Base-by-base conservation (phyloP, 345 rosid species). In the Eucalyptus microcorys region DNA sequence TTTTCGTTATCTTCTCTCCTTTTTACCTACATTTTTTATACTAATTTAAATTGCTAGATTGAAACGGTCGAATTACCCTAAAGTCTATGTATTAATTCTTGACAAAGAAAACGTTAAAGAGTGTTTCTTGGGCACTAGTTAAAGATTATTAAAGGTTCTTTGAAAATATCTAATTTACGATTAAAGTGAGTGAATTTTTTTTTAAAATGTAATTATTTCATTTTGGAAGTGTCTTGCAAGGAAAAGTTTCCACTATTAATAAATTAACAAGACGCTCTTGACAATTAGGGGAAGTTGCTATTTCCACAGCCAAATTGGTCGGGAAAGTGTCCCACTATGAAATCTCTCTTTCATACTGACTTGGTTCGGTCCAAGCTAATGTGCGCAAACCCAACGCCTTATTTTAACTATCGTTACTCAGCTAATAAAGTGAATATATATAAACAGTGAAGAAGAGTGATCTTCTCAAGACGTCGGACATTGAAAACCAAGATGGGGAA, bases 321-420 rank as follows among this genome's bases (percentile, higher is more conserved):
- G 37, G 37, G 76, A 64, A 64, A 64, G 14, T 15, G 21, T 64
- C 37, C 37, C 76, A 7, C 19, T 12, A 14, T 27, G 76, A 64
- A 64, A 2, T 7, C 76, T 64, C 76, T n/a, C 76, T 7, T n/a
- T n/a, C 76, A 7, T 64, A n/a, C 76, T 14, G 10, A 2, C 30
- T 57, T 57, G 13, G 14, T 57, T 8, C 5, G n/a, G 0, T 57
- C 64, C 64, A 57, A 11, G 64, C 30, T 10, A 26, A 57, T 5
- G 64, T 0, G 0, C 6, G 64, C 12, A 0, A 59, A 10, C 32
- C n/a, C 32, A 59, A 59, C 7, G 3, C 66, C 30, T 5, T 27
- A 26, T 59, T 27, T 59, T 26, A 55, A 55, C 27, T 55, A 26
- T 27, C 14, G 32, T 59, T 12, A 59, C 32, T 8, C 4, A 26